Conservation (phyloP, 2,329 filamentous ascomycete genomes). For the Diaporthe sp. region DNA sequence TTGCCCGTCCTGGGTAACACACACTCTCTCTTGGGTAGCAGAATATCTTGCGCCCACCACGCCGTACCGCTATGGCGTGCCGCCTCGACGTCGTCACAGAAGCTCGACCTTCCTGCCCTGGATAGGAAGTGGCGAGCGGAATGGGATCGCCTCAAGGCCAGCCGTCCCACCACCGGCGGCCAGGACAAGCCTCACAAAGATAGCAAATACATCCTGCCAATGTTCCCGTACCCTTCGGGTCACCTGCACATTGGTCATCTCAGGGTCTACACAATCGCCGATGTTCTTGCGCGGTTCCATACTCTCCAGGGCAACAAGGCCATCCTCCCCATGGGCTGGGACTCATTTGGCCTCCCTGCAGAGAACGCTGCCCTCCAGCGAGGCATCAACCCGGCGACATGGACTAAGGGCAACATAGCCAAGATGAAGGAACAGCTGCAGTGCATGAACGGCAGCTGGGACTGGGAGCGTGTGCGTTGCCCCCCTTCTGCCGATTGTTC, state of each 20-base stretch:
- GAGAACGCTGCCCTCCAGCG: slow-evolving; percentile 92
- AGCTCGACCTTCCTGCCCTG: slow-evolving; percentile 62
- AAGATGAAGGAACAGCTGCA: slow-evolving; percentile 88
- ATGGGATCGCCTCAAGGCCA: slow-evolving; percentile 54
- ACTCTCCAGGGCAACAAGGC: slow-evolving; percentile 82
- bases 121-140: slow-evolving; percentile 66
- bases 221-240: slow-evolving; percentile 95
- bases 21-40: slow-evolving; percentile 34
- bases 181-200: slow-evolving; percentile 45
- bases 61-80: slow-evolving; percentile 35
- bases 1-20: slow-evolving; percentile 43
- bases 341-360: slow-evolving; percentile 90
- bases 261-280: slow-evolving; percentile 91
- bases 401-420: slow-evolving; percentile 85
- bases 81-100: slow-evolving; percentile 42
- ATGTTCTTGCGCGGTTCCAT: slow-evolving; percentile 84
- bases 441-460: slow-evolving; percentile 85
- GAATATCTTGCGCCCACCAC: slow-evolving; percentile 20
- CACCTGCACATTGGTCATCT: slow-evolving; percentile 89
- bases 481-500: not conserved
- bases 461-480: slow-evolving; percentile 82
- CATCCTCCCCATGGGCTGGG: slow-evolving; percentile 93
- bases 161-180: slow-evolving; percentile 36
- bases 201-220: slow-evolving; percentile 82
- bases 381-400: slow-evolving; percentile 81